Conservation (phyloP, 1,284 basidiomycete genomes). For the Apiotrichum siamense region DNA sequence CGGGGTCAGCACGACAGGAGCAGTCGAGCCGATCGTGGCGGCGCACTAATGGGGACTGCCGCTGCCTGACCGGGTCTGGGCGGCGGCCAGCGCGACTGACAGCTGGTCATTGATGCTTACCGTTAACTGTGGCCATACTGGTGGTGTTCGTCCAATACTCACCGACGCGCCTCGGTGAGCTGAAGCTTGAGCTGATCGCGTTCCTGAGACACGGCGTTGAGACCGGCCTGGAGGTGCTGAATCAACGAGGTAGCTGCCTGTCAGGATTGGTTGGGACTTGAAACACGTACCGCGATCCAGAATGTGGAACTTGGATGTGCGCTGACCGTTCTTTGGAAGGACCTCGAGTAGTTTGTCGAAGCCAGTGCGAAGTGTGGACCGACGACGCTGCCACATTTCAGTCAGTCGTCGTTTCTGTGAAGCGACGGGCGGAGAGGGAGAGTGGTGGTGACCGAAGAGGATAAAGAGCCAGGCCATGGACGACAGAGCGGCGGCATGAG, state of each 20-base stretch:
- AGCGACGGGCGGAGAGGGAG: background rate
- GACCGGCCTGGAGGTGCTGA: constrained; percentile 23
- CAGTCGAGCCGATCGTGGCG: no score
- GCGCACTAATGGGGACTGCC: no score
- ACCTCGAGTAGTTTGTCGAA: constrained; percentile 78
- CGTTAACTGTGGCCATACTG: background rate
- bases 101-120: background rate
- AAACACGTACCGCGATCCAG: constrained; percentile 69
- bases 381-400: constrained; percentile 75
- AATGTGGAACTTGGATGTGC: constrained; percentile 77
- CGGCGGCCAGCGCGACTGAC: background rate
- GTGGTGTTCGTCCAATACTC: background rate
- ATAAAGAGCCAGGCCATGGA: background rate
- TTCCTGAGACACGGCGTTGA: constrained; percentile 20
- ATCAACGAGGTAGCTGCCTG: constrained; percentile 30
- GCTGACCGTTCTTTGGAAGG: constrained; percentile 76
- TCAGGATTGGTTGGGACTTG: background rate
- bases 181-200: constrained; percentile 9
- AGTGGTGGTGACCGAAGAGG: background rate
- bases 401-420: constrained; percentile 52
- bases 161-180: background rate
- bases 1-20: no score
- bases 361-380: constrained; percentile 78
- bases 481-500: background rate
- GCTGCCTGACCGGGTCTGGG: background rate